Evolutionary conservation across 2,329 filamentous ascomycete species (phyloP).

Genomic region (Boeremia lycopersici): DNA sequence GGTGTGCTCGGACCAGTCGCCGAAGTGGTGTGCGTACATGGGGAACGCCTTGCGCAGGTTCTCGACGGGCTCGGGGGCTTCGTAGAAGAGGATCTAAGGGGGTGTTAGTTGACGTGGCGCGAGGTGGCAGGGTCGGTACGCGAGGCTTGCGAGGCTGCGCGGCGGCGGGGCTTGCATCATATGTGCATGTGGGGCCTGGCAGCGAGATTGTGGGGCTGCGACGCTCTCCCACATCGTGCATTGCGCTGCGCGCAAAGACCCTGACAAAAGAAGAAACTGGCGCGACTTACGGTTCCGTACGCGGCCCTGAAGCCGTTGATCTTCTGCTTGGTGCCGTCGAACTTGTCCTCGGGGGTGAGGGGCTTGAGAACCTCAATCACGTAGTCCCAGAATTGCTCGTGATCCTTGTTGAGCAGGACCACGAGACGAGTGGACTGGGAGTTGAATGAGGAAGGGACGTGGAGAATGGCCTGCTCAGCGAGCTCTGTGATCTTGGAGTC

Average conservation of each 20-base stretch:
- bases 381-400: slow-evolving; percentile 87
- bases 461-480: slow-evolving; percentile 62
- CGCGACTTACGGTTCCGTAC: slow-evolving; percentile 72
- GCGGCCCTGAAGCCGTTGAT: slow-evolving; percentile 68
- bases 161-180: slow-evolving; percentile 9
- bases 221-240: slow-evolving; percentile 6
- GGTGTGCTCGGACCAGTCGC: slow-evolving; percentile 75
- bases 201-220: slow-evolving; percentile 1
- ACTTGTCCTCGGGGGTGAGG: slow-evolving; percentile 70
- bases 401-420: slow-evolving; percentile 79
- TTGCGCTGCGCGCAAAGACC: background rate
- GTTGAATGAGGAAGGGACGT: slow-evolving; percentile 86
- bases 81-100: slow-evolving; percentile 79
- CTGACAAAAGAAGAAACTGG: background rate
- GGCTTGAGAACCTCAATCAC: slow-evolving; percentile 67
- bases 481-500: slow-evolving; percentile 68
- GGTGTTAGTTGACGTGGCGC: slow-evolving; percentile 14
- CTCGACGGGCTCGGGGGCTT: slow-evolving; percentile 72
- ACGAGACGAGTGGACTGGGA: slow-evolving; percentile 80
- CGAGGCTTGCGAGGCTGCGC: background rate
- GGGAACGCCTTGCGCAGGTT: slow-evolving; percentile 71
- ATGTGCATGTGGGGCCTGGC: slow-evolving; percentile 24
- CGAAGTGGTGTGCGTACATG: slow-evolving; percentile 79
- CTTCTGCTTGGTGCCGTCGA: slow-evolving; percentile 59
- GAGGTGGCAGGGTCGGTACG: background rate